These are phyloP conservation scores for Fusarium annulatum DNA, from an alignment of 2,329 filamentous ascomycete species.

Conservation along the genomic window DNA sequence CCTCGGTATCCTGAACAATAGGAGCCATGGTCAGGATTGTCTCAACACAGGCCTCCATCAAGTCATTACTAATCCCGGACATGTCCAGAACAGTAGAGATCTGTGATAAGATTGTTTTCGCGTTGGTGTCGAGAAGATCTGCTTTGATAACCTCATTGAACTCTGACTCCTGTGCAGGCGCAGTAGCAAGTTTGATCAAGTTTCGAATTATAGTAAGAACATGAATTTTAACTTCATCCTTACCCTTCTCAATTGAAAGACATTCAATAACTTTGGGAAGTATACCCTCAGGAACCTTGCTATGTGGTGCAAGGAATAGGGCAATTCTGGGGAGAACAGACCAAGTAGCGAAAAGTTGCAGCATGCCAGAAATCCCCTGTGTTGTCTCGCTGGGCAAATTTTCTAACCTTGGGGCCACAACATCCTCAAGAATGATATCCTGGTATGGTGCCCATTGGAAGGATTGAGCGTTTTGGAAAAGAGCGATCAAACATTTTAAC, in stretches of 20 bases:
- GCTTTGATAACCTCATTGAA: constrained; percentile 67
- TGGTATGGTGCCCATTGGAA: constrained; percentile 81
- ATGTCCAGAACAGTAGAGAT: constrained; percentile 75
- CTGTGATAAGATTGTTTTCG: constrained; percentile 71
- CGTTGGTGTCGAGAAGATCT: constrained; percentile 67
- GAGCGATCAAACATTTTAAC: constrained; percentile 82
- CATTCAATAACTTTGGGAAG: constrained; percentile 78
- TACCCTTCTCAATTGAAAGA: constrained; percentile 77
- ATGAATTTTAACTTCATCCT: constrained; percentile 87
- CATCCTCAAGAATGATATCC: constrained; percentile 75
- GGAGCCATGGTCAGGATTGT: constrained; percentile 81
- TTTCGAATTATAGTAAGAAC: constrained; percentile 80
- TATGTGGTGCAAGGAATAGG: constrained; percentile 68
- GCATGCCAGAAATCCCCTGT: constrained; percentile 85
- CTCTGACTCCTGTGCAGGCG: constrained; percentile 65
- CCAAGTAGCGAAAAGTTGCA: constrained; percentile 86
- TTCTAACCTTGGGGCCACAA: constrained; percentile 80
- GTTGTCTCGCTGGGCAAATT: constrained; percentile 87
- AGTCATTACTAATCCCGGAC: constrained; percentile 71
- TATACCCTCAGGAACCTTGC: constrained; percentile 66
- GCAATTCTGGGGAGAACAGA: constrained; percentile 74
- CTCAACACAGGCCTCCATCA: constrained; percentile 83
- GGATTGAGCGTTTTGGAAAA: constrained; percentile 78
- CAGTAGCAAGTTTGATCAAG: constrained; percentile 70
- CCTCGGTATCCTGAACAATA: constrained; percentile 73